Percentiles rank a stretch among this genome's conserved stretches.
Evolutionary conservation across 2,329 filamentous ascomycete genomes (phyloP).

Genomic region (Sphaerulina populicola): DNA sequence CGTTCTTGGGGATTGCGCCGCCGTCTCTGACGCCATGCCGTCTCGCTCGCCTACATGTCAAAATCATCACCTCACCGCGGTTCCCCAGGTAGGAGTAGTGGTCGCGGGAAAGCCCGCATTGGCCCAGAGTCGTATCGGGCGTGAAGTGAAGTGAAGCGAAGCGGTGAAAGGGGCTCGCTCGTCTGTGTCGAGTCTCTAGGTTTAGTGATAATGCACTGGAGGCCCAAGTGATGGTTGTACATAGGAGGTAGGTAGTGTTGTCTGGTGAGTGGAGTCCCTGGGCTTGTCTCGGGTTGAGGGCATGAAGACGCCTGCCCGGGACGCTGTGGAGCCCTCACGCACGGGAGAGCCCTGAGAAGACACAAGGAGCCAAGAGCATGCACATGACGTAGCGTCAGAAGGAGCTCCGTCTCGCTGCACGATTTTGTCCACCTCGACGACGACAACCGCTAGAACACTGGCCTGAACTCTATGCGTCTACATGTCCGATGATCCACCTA

Average conservation of each 20-base stretch:
- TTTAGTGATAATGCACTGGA: too few species aligned
- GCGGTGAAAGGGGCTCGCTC: too few species aligned
- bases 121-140: not conserved
- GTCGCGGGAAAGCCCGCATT: not conserved
- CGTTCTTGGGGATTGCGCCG: not conserved
- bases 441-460: not conserved
- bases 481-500: conserved; percentile 4
- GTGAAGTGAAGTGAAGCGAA: not conserved
- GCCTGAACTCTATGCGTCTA: conserved; percentile 1
- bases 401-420: not conserved
- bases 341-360: too few species aligned
- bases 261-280: too few species aligned
- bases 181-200: too few species aligned
- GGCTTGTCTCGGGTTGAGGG: too few species aligned
- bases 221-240: too few species aligned
- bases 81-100: not conserved
- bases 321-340: too few species aligned
- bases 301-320: too few species aligned
- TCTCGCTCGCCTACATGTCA: not conserved
- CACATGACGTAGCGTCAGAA: not conserved
- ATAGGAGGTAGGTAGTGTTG: too few species aligned
- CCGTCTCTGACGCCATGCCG: not conserved
- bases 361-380: too few species aligned
- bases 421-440: not conserved
- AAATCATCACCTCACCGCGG: too few species aligned